Percentiles rank a stretch among this genome's conserved stretches.
phyloP scores from a whole-genome alignment of 2,329 filamentous ascomycete species.

The Sclerotinia trifoliorum region DNA sequence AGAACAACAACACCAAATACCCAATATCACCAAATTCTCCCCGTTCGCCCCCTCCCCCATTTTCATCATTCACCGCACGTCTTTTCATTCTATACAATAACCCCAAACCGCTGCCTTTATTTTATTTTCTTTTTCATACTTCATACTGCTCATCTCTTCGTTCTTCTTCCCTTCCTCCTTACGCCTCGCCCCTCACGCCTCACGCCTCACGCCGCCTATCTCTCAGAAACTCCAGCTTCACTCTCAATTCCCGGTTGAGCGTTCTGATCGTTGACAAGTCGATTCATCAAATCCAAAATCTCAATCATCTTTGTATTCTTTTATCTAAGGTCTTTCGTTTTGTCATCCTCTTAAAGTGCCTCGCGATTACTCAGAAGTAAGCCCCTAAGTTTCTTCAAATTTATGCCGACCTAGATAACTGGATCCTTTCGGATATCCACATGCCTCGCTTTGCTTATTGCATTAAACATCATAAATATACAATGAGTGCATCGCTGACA shows the following conservation, averaged over 20 bases:
- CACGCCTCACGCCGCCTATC: background rate
- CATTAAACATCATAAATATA: background rate
- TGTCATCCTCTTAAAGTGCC: background rate
- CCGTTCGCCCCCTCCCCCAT: background rate
- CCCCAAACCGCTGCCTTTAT: background rate
- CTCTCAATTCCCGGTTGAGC: background rate
- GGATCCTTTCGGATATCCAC: background rate
- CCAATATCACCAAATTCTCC: background rate
- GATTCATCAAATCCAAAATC: background rate
- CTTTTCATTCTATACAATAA: slow-evolving; percentile 4
- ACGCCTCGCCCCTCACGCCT: background rate
- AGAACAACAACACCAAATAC: slow-evolving; percentile 19
- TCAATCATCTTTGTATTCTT: background rate
- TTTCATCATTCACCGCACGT: background rate
- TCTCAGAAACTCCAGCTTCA: background rate
- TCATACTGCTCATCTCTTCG: background rate
- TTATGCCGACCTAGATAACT: background rate
- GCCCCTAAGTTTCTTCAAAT: slow-evolving; percentile 7
- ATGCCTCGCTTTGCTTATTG: slow-evolving; percentile 7
- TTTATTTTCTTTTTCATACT: no score
- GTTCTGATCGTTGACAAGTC: background rate
- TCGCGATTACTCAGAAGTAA: slow-evolving; percentile 9
- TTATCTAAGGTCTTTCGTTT: slow-evolving; percentile 9
- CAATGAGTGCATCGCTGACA: slow-evolving; percentile 22
- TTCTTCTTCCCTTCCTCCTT: background rate